phyloP scores from a whole-genome alignment of 2,329 filamentous ascomycete genomes.

The Alternaria brassicicola region DNA sequence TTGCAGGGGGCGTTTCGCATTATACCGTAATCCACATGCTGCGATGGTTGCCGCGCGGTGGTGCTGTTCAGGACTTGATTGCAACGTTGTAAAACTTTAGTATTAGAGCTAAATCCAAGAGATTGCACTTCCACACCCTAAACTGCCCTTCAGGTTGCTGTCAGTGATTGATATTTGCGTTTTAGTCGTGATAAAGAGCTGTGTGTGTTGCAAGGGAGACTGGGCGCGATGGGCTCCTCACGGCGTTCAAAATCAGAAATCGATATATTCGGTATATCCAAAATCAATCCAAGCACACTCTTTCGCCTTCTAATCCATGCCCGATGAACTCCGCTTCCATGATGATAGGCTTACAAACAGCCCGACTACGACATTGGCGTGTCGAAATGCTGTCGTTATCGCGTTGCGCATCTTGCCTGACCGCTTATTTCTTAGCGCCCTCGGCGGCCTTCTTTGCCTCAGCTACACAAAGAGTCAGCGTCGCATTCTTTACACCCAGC shows the following conservation, averaged over 20 bases:
- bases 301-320: conserved; percentile 3
- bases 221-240: conserved; percentile 19
- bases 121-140: conserved; percentile 22
- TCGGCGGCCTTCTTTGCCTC: conserved; percentile 45
- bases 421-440: conserved; percentile 23
- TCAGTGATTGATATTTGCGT: not conserved
- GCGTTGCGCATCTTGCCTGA: not conserved
- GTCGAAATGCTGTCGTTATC: conserved; percentile 4
- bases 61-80: conserved; percentile 13
- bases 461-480: conserved; percentile 31
- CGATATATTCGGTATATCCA: conserved; percentile 21
- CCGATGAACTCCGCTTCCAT: conserved; percentile 1
- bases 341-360: not conserved
- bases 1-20: conserved; percentile 34
- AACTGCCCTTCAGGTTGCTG: not conserved
- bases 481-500: not conserved
- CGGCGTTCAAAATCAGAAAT: conserved; percentile 22
- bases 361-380: not conserved
- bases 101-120: conserved; percentile 38
- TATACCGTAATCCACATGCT: conserved; percentile 45
- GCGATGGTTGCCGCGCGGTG: conserved; percentile 19
- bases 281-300: not conserved
- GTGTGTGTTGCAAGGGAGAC: not conserved
- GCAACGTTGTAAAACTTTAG: conserved; percentile 29
- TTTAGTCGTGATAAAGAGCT: not conserved